Evolutionary conservation across 1,284 basidiomycete species (phyloP), one percentile per base, ranked within the genome.

Genomic region (Cutaneotrichosporon cavernicola): DNA sequence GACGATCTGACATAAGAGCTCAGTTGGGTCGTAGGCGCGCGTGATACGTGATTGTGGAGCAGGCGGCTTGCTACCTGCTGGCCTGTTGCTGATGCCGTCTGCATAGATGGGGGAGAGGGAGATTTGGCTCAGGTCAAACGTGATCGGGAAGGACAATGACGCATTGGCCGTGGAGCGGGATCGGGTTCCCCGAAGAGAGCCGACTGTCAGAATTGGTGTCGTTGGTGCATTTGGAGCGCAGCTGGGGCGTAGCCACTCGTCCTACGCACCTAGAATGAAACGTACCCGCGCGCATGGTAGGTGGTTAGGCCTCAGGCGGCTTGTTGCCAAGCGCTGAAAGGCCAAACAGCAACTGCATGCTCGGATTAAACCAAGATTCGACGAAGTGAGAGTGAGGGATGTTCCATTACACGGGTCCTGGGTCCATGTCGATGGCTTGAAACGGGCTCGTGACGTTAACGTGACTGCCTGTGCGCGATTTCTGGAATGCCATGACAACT

Each of bases 111-210:
- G 26, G 36, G 36, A 36, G 36, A 13, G 36, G 36, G 9, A 36
- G 9, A 36, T 9, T 6, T 18, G 40, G 13, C 40, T 43, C 40
- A 43, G 43, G 43, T n/a, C 18, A 6, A 46, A 46, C 18, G 43
- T 46, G 43, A 46, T 46, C 43, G 43, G 43, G 43, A 18, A 46
- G 43, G 43, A n/a, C 18, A 46, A 46, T 46, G 43, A 46, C 43
- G 43, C 43, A 46, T 7, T 7, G 18, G 16, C 43, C 18, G 18
- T 9, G 43, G 43, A 46, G 43, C 43, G 43, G 38, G 43, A 46
- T 8, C 18, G 8, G 16, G 43, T 7, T 16, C 8, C 2, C 43
- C 43, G 43, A 46, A 2, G 43, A 6, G 18, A 46, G 43, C 18
- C 43, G 40, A 43, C 8, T 43, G 40, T 43, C 40, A 43, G 14